Evolutionary conservation across 2,329 filamentous ascomycete species (phyloP).

Genomic region (Ceratocystis lukuohia): DNA sequence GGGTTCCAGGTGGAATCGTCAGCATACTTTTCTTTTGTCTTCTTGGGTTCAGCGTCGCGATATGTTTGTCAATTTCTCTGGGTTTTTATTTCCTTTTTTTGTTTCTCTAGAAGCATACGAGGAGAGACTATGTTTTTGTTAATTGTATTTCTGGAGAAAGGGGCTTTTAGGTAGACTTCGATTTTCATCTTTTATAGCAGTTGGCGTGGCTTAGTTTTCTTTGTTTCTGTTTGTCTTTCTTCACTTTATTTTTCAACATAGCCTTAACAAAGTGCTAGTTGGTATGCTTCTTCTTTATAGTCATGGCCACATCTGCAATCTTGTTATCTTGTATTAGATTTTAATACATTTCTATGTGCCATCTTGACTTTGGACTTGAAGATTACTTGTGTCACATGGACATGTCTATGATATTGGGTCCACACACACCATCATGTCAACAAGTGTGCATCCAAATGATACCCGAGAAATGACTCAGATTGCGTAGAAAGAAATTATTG

Average conservation of each 20-base stretch:
- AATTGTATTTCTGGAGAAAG: neutral
- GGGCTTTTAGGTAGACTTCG: neutral
- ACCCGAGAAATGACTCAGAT: too few species aligned
- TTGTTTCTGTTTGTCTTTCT: neutral
- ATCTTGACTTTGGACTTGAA: neutral
- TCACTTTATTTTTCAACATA: neutral
- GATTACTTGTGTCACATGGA: neutral
- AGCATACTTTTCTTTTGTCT: neutral
- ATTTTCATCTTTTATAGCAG: neutral
- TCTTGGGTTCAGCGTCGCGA: conserved; percentile 2
- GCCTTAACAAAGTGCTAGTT: neutral
- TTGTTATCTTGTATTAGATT: neutral
- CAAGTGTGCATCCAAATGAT: neutral
- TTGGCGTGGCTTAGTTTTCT: neutral
- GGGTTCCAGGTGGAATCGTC: neutral
- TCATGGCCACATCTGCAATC: neutral
- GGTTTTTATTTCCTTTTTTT: neutral
- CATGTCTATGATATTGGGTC: neutral
- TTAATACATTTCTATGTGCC: neutral
- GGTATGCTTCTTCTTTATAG: neutral
- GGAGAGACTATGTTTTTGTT: neutral
- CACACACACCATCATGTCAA: neutral
- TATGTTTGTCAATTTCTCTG: neutral
- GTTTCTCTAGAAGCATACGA: neutral
- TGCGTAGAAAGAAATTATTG: too few species aligned